A percentile compares a stretch with the other conserved stretches of the same genome.
These are phyloP conservation scores for Aspergillus alliaceus DNA, from an alignment of 2,329 filamentous ascomycete genomes.

Conservation along the genomic window DNA sequence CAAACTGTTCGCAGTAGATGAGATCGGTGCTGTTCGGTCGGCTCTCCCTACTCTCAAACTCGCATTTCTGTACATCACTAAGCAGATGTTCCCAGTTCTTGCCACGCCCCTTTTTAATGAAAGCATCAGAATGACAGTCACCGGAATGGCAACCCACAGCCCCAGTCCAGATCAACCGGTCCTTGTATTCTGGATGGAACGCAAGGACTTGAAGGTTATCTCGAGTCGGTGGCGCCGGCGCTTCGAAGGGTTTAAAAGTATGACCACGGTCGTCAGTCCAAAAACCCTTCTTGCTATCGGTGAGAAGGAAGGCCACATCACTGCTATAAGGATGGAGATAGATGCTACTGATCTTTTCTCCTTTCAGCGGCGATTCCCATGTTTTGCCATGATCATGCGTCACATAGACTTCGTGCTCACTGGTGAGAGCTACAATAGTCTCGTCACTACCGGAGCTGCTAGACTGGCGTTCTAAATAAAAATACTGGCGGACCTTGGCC, in stretches of 20 bases:
- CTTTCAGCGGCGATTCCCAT: conserved; percentile 72
- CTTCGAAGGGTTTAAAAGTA: conserved; percentile 71
- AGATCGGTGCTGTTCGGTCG: conserved; percentile 63
- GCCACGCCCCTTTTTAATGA: conserved; percentile 76
- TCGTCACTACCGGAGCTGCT: conserved; percentile 68
- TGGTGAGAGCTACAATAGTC: conserved; percentile 64
- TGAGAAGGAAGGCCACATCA: conserved; percentile 85
- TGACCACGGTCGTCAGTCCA: conserved; percentile 81
- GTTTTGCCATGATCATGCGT: conserved; percentile 85
- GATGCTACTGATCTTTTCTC: conserved; percentile 69
- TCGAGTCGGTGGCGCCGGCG: conserved; percentile 61
- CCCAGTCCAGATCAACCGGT: conserved; percentile 92
- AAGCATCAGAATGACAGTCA: conserved; percentile 72
- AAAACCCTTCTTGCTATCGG: conserved; percentile 64
- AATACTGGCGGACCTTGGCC: conserved; percentile 56
- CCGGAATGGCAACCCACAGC: conserved; percentile 63
- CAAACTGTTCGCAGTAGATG: conserved; percentile 63
- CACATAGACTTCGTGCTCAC: conserved; percentile 65
- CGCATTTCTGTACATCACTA: conserved; percentile 75
- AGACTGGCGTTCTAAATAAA: conserved; percentile 77
- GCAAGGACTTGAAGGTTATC: conserved; percentile 55
- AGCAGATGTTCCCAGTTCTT: conserved; percentile 73
- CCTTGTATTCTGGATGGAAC: conserved; percentile 82
- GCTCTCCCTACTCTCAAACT: conserved; percentile 73
- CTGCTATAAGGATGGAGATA: conserved; percentile 78